Percentiles rank a stretch among this genome's conserved stretches.
Evolutionary conservation across 768 basidiomycete species (phyloP).

Genomic region (Phylloporus sp.): DNA sequence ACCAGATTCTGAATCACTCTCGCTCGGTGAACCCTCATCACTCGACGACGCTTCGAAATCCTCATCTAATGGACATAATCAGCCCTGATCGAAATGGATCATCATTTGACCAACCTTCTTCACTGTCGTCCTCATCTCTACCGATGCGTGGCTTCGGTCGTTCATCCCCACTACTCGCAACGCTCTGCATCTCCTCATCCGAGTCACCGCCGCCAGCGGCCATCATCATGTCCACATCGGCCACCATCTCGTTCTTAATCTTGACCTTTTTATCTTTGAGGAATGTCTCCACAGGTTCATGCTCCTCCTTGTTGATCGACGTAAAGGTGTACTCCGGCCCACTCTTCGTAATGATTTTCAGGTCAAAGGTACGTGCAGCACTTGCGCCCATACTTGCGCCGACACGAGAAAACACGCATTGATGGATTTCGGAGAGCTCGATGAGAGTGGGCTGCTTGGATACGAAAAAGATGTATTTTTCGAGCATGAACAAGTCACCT

Average conservation of each 20-base stretch:
- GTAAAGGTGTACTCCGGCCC: slow-evolving; percentile 88
- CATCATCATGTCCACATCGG: slow-evolving; percentile 77
- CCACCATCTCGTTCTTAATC: slow-evolving; percentile 93
- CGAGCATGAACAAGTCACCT: slow-evolving; percentile 96
- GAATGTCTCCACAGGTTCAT: slow-evolving; percentile 80
- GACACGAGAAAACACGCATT: slow-evolving; percentile 90
- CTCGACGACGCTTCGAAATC: slow-evolving; percentile 87
- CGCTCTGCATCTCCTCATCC: slow-evolving; percentile 83
- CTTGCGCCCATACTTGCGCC: slow-evolving; percentile 79
- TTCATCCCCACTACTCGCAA: slow-evolving; percentile 65
- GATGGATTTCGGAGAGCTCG: slow-evolving; percentile 85
- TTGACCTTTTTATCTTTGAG: slow-evolving; percentile 88
- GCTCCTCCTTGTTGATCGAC: slow-evolving; percentile 94
- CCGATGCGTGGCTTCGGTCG: slow-evolving; percentile 48
- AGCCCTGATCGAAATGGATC: not conserved
- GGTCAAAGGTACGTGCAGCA: slow-evolving; percentile 89
- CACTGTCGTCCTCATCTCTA: slow-evolving; percentile 69
- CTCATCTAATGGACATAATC: slow-evolving; percentile 51
- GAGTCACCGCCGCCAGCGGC: slow-evolving; percentile 61
- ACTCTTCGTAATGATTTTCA: slow-evolving; percentile 81
- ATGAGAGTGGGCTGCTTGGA: slow-evolving; percentile 92
- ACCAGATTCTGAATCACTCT: slow-evolving; percentile 55
- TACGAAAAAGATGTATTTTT: slow-evolving; percentile 97
- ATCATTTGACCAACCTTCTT: slow-evolving; percentile 47
- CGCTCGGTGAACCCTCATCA: slow-evolving; percentile 86